Evolutionary conservation across 352 stramenopile species (phyloP).

Genomic region (Globisporangium barbulae): DNA sequence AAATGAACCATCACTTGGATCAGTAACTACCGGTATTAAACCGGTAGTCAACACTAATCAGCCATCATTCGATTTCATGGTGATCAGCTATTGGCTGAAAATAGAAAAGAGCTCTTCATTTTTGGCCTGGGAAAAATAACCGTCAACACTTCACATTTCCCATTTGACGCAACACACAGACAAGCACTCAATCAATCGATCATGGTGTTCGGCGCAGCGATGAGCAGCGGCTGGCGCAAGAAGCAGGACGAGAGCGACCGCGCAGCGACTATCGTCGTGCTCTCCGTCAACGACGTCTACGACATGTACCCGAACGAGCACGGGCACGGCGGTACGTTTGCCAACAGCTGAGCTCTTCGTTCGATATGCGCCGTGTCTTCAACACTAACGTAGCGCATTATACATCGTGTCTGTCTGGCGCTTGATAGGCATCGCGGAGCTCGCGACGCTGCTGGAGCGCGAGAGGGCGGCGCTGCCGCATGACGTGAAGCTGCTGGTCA

Average conservation of each 20-base stretch:
- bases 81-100: too few species aligned
- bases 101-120: too few species aligned
- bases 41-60: too few species aligned
- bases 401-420: background rate
- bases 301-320: conserved; percentile 65
- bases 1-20: too few species aligned
- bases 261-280: conserved; percentile 42
- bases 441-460: conserved; percentile 38
- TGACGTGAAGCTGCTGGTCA: conserved; percentile 58
- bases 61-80: too few species aligned
- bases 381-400: background rate
- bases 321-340: conserved; percentile 33
- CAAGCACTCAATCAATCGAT: background rate
- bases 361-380: background rate
- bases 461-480: conserved; percentile 38
- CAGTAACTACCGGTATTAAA: too few species aligned
- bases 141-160: background rate
- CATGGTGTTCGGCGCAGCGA: background rate
- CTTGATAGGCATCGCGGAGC: conserved; percentile 19
- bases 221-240: conserved; percentile 6
- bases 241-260: conserved; percentile 24
- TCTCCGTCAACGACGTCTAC: conserved; percentile 75
- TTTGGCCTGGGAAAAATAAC: conserved; percentile 1
- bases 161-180: background rate
- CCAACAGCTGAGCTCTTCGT: background rate